Conservation (phyloP, 345 rosid species). For the Linum usitatissimum region DNA sequence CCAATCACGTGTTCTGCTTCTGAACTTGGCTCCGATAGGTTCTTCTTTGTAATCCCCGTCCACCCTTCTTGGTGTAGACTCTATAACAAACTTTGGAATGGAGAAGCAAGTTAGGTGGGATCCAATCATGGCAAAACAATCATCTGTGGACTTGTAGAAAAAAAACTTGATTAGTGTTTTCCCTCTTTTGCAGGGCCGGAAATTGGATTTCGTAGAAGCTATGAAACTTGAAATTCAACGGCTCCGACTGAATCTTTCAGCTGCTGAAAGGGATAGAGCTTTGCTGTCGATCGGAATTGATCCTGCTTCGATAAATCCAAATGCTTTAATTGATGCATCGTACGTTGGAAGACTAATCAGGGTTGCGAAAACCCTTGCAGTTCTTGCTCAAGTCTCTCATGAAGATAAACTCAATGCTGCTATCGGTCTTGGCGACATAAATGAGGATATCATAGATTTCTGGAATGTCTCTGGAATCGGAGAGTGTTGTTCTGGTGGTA, state of each 20-base stretch:
- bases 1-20: no score
- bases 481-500: constrained; percentile 53
- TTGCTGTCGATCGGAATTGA: constrained; percentile 75
- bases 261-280: constrained; percentile 98
- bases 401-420: constrained; percentile 78
- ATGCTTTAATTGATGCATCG: constrained; percentile 50
- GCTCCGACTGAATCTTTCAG: constrained; percentile 68
- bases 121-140: not conserved
- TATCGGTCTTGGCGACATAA: constrained; percentile 56
- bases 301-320: constrained; percentile 91
- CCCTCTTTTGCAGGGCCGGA: constrained; percentile 43
- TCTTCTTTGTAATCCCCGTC: no score
- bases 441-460: constrained; percentile 53
- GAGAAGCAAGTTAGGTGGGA: not conserved
- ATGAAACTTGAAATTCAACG: constrained; percentile 93
- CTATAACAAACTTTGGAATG: not conserved
- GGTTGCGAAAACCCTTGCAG: constrained; percentile 57
- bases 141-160: not conserved
- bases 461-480: constrained; percentile 67
- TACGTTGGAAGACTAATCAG: constrained; percentile 65
- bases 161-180: constrained; percentile 1
- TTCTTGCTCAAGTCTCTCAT: constrained; percentile 67
- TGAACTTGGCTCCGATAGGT: no score
- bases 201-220: constrained; percentile 57
- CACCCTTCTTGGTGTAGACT: no score